Base-by-base conservation (phyloP, 805 yeast genomes). In the Metschnikowia kofuensis region DNA sequence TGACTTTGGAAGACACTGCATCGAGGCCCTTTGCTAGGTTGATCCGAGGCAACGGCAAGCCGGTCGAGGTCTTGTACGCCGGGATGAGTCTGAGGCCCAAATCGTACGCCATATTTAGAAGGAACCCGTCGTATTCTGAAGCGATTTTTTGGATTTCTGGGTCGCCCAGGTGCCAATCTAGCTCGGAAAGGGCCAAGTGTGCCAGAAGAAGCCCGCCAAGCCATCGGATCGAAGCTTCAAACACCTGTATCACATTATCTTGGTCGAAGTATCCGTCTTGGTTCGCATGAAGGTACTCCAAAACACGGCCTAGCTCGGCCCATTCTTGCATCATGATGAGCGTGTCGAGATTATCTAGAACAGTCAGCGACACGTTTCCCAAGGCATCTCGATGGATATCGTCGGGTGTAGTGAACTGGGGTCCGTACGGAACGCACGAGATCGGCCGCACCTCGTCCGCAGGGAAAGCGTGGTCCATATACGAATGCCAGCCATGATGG, bases 191-290 rank as follows among this genome's bases (percentile, higher is more conserved):
- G 7, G 74, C 59, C 39, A 89, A 68, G 67, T 91, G 97, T 0
- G 89, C 81, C 2, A 92, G 83, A 21, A 91, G 61, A 30, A 91
- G 70, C 0, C 96, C 89, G 0, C 98, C 98, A 27, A 91, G 61
- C 1, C 88, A 79, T 36, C 98, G 68, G 14, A 92, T 91, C 6
- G 89, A 81, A 3, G 87, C 78, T 64, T 91, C 98, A 64, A 91
- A 91, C 1, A 91, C 95, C 61, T 91, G 97, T 0, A 91, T 85
- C 1, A 84, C 80, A 9, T 89, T 77, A 51, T 88, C 82, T 36
- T 80, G 74, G 36, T 80, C 75, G 60, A 89, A 89, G 21, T 77
- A 59, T 0, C 65, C 60, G 7, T 80, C 71, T 35, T 78, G 70
- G 21, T 75, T 57, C 8, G n/a, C 14, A 40, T 64, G 51, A 47